Base-by-base conservation (phyloP, 2,329 filamentous ascomycete species). In the Fusarium fracticaudum region DNA sequence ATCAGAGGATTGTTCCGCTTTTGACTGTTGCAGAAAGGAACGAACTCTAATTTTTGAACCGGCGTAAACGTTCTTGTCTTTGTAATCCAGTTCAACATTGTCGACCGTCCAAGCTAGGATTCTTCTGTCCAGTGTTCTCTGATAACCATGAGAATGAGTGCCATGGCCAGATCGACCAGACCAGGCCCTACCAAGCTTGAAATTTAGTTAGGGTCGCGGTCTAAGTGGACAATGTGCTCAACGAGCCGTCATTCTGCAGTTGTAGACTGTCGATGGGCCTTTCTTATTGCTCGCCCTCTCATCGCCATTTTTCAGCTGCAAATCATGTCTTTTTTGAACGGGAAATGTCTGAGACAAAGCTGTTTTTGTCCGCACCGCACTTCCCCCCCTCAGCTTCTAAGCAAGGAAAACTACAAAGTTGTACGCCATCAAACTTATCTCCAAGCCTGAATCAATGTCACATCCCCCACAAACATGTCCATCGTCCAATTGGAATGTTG, bases 1-100 rank as follows among this genome's bases (percentile, higher is more conserved):
- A 31, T 55, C 20, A 31, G 51, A 55, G 38, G 59, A 33, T 60
- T 29, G 50, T 64, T 69, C 59, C 59, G 60, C 63, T 65, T 74
- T 60, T 60, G 63, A 66, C 24, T 45, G 31, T 31, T 31, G 20
- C 53, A 55, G 37, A 54, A 57, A 29, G 50, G 24, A 43, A 59
- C 22, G 44, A 74, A 61, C 57, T 50, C 57, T 54, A 59, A 37
- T 47, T 62, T 50, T 59, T 50, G 26, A 47, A 29, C 31, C 26
- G 48, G 43, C 29, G 22, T 24, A 33, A 50, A 22, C 8, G 22
- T 45, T 57, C 24, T 58, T 64, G 54, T 65, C 35, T 58, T 45
- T 73, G 64, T 48, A 50, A 60, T 48, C 48, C 41, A 37, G 40
- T 29, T 29, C 40, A n/a, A 44, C 24, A 40, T 26, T 24, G n/a